phyloP scores from a whole-genome alignment of 2,329 filamentous ascomycete species.

The Alternaria alternata region DNA sequence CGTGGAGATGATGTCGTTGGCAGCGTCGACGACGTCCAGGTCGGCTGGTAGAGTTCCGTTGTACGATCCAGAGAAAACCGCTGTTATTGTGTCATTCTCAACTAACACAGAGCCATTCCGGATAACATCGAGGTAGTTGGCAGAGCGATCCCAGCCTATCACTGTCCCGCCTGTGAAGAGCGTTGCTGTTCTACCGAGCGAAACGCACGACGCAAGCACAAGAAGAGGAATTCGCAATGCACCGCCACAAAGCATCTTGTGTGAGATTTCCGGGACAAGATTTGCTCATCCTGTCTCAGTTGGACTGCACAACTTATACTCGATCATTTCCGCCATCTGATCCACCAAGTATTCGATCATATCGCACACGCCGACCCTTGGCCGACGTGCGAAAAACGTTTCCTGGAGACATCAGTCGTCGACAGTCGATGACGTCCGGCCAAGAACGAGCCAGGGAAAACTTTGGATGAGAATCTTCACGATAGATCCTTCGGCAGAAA shows the following conservation, averaged over 20 bases:
- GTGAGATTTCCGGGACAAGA: background rate
- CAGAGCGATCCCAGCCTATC: conserved; percentile 52
- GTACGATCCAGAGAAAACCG: conserved; percentile 12
- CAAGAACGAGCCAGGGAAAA: conserved; percentile 3
- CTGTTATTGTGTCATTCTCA: conserved; percentile 49
- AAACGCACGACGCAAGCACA: conserved; percentile 4
- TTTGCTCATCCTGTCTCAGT: background rate
- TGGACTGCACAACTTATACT: conserved; percentile 8
- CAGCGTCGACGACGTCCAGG: conserved; percentile 55
- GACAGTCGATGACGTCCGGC: conserved; percentile 8
- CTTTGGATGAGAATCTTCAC: conserved; percentile 1
- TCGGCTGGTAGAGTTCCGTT: conserved; percentile 27
- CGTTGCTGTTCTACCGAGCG: conserved; percentile 6
- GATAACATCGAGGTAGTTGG: conserved; percentile 49
- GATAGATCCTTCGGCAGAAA: background rate
- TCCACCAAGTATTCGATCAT: conserved; percentile 1
- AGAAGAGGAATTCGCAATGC: background rate
- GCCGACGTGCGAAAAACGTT: background rate
- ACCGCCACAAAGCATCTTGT: conserved; percentile 2
- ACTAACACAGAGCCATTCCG: conserved; percentile 55
- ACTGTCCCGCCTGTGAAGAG: conserved; percentile 48
- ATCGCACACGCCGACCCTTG: conserved; percentile 1
- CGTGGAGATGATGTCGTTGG: conserved; percentile 61
- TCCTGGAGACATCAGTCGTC: background rate
- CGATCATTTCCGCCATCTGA: background rate